A percentile compares a stretch with the other conserved stretches of the same genome.
phyloP scores from a whole-genome alignment of 306 rosid genomes.

The Pyrus bretschneideri region DNA sequence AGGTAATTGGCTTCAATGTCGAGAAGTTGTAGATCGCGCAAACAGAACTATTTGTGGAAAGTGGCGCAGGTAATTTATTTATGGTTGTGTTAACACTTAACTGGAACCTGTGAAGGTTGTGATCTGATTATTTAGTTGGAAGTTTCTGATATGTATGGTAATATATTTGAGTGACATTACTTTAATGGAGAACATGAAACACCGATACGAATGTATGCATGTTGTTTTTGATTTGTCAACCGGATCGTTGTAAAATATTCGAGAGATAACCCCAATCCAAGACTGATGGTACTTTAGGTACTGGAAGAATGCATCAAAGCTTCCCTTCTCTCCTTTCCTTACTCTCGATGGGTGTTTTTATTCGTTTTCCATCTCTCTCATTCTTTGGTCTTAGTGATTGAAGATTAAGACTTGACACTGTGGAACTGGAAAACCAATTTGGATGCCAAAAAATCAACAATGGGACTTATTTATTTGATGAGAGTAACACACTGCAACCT shows the following conservation, averaged over 20 bases:
- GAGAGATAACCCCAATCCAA: background rate
- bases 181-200: background rate
- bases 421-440: background rate
- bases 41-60: slow-evolving; percentile 67
- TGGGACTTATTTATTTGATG: no score
- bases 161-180: background rate
- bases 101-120: background rate
- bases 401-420: background rate
- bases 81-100: background rate
- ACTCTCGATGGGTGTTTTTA: background rate
- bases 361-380: background rate
- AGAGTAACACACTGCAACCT: no score
- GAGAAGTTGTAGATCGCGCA: slow-evolving; percentile 38
- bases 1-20: slow-evolving; percentile 92
- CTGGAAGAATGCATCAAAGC: background rate
- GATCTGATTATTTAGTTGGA: background rate
- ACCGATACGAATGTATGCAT: background rate
- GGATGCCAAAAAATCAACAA: no score
- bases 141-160: background rate
- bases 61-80: slow-evolving; percentile 68
- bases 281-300: background rate
- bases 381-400: background rate
- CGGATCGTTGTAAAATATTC: background rate
- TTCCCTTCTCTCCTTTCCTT: background rate
- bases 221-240: background rate